Percentiles rank a stretch among this genome's conserved stretches.
Evolutionary conservation across 2,329 filamentous ascomycete species (phyloP).

Genomic region (Myriosclerotinia duriaeana): DNA sequence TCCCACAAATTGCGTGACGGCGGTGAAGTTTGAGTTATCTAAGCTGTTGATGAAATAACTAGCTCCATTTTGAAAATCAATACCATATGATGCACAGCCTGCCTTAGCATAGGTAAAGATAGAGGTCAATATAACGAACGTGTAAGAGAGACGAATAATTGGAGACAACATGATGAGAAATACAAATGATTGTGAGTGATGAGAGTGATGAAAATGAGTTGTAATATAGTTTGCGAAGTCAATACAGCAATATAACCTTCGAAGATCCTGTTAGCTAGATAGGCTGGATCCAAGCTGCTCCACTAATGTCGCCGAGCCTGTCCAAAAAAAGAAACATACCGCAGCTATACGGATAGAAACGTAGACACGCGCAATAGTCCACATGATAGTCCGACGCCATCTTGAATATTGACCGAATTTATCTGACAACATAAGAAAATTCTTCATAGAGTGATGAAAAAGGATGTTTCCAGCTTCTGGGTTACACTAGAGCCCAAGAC

Average conservation of each 20-base stretch:
- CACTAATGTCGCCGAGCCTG: slow-evolving; percentile 10
- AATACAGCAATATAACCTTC: slow-evolving; percentile 15
- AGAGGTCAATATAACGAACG: slow-evolving; percentile 17
- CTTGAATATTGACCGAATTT: background rate
- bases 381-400: background rate
- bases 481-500: slow-evolving; percentile 3
- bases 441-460: slow-evolving; percentile 4
- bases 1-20: slow-evolving; percentile 19
- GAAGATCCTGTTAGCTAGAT: background rate
- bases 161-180: slow-evolving; percentile 22
- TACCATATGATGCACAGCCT: slow-evolving; percentile 22
- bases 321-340: slow-evolving; percentile 23
- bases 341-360: slow-evolving; percentile 12
- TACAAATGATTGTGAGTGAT: background rate
- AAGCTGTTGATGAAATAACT: slow-evolving; percentile 20
- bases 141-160: slow-evolving; percentile 5
- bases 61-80: slow-evolving; percentile 22
- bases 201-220: background rate
- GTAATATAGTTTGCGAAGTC: background rate
- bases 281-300: background rate
- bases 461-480: slow-evolving; percentile 17
- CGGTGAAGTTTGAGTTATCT: slow-evolving; percentile 20
- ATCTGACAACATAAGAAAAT: background rate
- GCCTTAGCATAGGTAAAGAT: slow-evolving; percentile 14
- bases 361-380: slow-evolving; percentile 8